phyloP scores from a whole-genome alignment of 1,139 yeast genomes.

The Geotrichum australiense region DNA sequence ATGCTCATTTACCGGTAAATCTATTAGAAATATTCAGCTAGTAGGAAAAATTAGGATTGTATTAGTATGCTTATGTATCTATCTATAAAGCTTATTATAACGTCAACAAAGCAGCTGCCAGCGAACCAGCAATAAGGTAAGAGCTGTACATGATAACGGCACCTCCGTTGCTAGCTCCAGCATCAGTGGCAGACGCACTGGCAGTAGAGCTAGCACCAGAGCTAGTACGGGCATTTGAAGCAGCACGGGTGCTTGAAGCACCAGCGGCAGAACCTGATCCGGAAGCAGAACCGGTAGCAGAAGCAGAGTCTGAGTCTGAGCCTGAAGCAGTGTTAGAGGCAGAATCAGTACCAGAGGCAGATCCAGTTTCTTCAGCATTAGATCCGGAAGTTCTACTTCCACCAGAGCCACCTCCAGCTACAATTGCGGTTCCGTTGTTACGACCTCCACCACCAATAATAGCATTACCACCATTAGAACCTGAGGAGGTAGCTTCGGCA shows the following conservation, averaged over 20 bases:
- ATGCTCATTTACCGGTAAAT: too few relatives aligned
- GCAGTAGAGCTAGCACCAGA: conserved; percentile 17
- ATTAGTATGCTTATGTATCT: too few relatives aligned
- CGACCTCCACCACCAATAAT: conserved; percentile 99
- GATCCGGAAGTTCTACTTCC: conserved; percentile 6
- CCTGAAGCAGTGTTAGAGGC: conserved; percentile 14
- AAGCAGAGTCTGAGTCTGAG: conserved; percentile 18
- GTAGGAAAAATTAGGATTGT: too few relatives aligned
- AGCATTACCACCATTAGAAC: conserved; percentile 96
- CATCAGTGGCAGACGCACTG: background rate
- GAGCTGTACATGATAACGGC: too few relatives aligned
- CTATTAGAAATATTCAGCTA: too few relatives aligned
- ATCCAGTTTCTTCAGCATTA: conserved; percentile 9
- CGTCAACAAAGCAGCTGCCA: too few relatives aligned
- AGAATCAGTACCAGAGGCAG: conserved; percentile 15
- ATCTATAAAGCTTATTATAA: too few relatives aligned
- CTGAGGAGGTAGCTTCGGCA: conserved; percentile 3
- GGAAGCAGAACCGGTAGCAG: conserved; percentile 4
- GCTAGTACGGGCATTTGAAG: conserved; percentile 15
- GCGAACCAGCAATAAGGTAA: too few relatives aligned
- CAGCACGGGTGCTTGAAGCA: conserved; percentile 15
- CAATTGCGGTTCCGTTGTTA: conserved; percentile 37
- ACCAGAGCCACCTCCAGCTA: conserved; percentile 8
- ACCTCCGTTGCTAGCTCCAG: background rate
- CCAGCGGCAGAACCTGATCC: background rate